Evolutionary conservation across 352 stramenopile species (phyloP), one percentile per base, ranked within the genome.

Genomic region (Pythium scleroteichum): DNA sequence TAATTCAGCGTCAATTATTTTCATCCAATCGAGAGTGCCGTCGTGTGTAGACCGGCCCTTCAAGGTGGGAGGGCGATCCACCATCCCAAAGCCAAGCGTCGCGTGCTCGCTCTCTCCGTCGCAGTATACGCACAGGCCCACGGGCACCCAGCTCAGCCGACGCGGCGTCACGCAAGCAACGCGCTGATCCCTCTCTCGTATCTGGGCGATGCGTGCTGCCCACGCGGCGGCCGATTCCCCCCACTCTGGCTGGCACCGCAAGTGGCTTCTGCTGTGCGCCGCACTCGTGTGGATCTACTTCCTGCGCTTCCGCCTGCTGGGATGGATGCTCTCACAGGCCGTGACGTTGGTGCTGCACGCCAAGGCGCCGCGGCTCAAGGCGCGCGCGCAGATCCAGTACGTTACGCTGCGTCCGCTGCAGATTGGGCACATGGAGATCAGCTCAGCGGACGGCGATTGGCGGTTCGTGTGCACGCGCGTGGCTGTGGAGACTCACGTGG

Each of bases 291-390:
- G 69, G 71, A 39, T 78, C 23, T 90, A 84, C 53, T 69, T 90
- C 29, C 75, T 76, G 44, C 73, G 82, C 13, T 90, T 78, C 42
- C 78, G 78, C 17, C 51, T 85, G 22, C 67, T 88, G 60, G 76
- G 79, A 3, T 71, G 66, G 64, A 33, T 85, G 26, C 41, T 90
- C 16, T 85, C 76, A 6, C 77, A 79, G 35, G 56, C 55, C 1
- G 19, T 78, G 20, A 76, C 76, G 16, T 66, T 71, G 26, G 67
- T 78, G 26, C 46, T 90, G 49, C 62, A 62, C 22, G 39, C 45
- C 22, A 59, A 54, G 24, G 44, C 60, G 20, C 59, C 62, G 41
- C 23, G 58, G 4, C 46, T 75, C n/a, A 44, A 73, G 5, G 59
- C 50, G 5, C 38, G 35, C 2, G 73, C 80, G 23, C 65, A 70